These are phyloP conservation scores for Xylaria castorea DNA, from an alignment of 495 filamentous ascomycete species.

Conservation along the genomic window DNA sequence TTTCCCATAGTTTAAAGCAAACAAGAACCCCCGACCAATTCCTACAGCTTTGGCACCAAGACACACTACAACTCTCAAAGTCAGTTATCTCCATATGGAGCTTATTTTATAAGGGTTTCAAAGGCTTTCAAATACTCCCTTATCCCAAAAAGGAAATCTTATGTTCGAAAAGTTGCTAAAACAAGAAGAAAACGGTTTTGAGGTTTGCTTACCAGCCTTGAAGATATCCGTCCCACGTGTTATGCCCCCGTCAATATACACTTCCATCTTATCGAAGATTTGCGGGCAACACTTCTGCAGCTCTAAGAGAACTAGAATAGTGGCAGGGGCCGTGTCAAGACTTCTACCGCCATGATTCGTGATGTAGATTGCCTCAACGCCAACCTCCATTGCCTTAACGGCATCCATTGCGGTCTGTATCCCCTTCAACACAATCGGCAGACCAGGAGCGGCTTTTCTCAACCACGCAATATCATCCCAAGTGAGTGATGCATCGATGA, in stretches of 20 bases:
- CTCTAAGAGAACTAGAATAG: constrained; percentile 68
- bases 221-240: constrained; percentile 70
- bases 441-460: constrained; percentile 43
- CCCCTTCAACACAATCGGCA: constrained; percentile 69
- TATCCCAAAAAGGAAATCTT: no score
- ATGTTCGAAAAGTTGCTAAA: no score
- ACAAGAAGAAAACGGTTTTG: no score
- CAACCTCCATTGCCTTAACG: constrained; percentile 57
- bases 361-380: constrained; percentile 65
- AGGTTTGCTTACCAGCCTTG: no score
- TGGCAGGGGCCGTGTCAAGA: constrained; percentile 68
- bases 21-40: constrained; percentile 69
- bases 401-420: constrained; percentile 69
- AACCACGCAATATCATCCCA: constrained; percentile 75
- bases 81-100: no score
- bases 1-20: constrained; percentile 71
- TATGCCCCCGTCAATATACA: constrained; percentile 73
- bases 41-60: constrained; percentile 70
- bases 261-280: constrained; percentile 66
- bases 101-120: no score
- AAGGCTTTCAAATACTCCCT: no score
- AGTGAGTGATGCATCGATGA: constrained; percentile 74
- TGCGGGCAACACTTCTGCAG: constrained; percentile 64
- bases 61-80: no score
- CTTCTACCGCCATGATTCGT: constrained; percentile 76